Evolutionary conservation across 768 basidiomycete species (phyloP).

Genomic region (Suillus paluster): DNA sequence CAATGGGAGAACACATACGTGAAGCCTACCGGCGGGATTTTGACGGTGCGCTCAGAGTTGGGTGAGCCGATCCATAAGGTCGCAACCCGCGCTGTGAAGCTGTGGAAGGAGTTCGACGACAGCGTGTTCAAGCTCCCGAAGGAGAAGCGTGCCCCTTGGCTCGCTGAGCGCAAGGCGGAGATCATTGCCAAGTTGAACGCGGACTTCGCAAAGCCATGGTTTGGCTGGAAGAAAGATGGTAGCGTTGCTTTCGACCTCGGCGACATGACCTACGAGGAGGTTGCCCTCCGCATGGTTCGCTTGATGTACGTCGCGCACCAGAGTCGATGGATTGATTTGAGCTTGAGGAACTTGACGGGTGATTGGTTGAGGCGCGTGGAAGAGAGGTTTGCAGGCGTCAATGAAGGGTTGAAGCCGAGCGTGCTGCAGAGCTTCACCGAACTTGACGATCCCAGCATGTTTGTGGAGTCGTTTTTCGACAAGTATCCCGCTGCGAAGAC

Average conservation of each 20-base stretch:
- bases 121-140: constrained; percentile 94
- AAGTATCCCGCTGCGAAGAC: constrained; percentile 80
- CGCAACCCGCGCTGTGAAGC: constrained; percentile 93
- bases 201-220: constrained; percentile 97
- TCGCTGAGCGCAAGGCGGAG: constrained; percentile 84
- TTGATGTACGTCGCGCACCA: constrained; percentile 95
- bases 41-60: constrained; percentile 96
- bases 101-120: constrained; percentile 99
- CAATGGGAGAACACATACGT: constrained; percentile 95
- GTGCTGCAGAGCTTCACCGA: constrained; percentile 81
- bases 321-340: constrained; percentile 90
- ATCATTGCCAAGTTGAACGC: constrained; percentile 91
- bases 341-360: constrained; percentile 90
- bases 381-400: constrained; percentile 92
- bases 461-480: constrained; percentile 83
- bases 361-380: constrained; percentile 97
- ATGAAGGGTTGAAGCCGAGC: constrained; percentile 81
- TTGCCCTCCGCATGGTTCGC: constrained; percentile 86
- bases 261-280: constrained; percentile 99
- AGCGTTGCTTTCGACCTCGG: constrained; percentile 81
- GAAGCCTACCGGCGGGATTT: constrained; percentile 93
- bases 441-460: constrained; percentile 80
- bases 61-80: constrained; percentile 99
- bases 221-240: constrained; percentile 95
- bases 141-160: constrained; percentile 92